Evolutionary conservation across 2,329 filamentous ascomycete genomes (phyloP).

Genomic region (Diaporthe ilicicola): DNA sequence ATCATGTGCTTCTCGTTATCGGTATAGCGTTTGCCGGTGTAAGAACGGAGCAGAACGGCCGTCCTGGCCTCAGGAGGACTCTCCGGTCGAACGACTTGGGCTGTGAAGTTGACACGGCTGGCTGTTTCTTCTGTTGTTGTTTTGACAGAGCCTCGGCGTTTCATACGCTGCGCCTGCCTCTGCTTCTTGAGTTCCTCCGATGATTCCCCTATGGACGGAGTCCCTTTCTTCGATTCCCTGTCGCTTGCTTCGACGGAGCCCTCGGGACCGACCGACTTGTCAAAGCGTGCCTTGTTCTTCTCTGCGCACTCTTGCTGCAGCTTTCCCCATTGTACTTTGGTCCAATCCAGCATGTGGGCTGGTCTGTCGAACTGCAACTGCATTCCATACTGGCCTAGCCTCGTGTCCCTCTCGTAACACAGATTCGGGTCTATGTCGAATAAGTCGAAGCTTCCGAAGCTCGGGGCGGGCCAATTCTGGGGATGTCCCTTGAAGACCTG

Average conservation of each 20-base stretch:
- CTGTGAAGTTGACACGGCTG: constrained; percentile 6
- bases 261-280: constrained; percentile 37
- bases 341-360: constrained; percentile 63
- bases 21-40: constrained; percentile 78
- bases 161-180: constrained; percentile 27
- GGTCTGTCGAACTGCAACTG: constrained; percentile 57
- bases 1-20: constrained; percentile 82
- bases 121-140: constrained; percentile 4
- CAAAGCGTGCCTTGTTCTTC: constrained; percentile 73
- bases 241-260: constrained; percentile 31
- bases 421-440: constrained; percentile 69
- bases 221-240: constrained; percentile 45
- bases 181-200: constrained; percentile 32
- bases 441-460: constrained; percentile 69
- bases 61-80: constrained; percentile 62
- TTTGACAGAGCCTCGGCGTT: not conserved
- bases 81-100: constrained; percentile 19
- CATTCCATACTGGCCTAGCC: constrained; percentile 73
- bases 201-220: constrained; percentile 28
- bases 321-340: constrained; percentile 73
- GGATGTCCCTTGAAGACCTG: constrained; percentile 71
- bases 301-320: constrained; percentile 73
- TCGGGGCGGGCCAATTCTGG: constrained; percentile 64
- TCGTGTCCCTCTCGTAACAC: constrained; percentile 74
- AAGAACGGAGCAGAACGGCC: constrained; percentile 79